Evolutionary conservation across 1,139 yeast genomes (phyloP), one percentile per base, ranked within the genome.

Genomic region (Ogataea hybrid): DNA sequence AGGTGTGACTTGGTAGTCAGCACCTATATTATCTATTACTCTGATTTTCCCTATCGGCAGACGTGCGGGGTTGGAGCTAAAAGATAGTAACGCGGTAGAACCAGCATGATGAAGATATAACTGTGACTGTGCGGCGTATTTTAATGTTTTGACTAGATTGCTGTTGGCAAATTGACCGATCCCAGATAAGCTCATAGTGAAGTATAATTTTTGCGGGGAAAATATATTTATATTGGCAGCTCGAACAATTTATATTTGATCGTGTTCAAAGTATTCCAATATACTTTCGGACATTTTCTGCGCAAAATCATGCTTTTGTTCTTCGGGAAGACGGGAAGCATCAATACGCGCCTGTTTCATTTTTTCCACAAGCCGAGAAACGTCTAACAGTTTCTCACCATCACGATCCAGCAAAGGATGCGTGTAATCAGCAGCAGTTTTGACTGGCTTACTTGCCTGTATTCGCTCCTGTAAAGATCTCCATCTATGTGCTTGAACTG

Each of bases 11-110:
- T 23, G 21, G 4, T 48, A 39, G 11, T 31, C 6, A 36, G 25
- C 5, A 43, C 47, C 39, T 28, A 35, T 9, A n/a, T 27, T 28
- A 28, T 39, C 14, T 15, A 7, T 22, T 28, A 14, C 10, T 12
- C 12, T 25, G 10, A 56, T 48, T 16, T 54, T 40, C 0, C 68
- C 68, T 12, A 67, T 47, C 5, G 60, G 57, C 3, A 54, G 25
- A 1, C 63, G 58, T 0, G 55, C 28, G 1, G 78, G 69, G 36
- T 66, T 54, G 21, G 62, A 46, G 0, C 71, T 65, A 39, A 72
- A 65, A 3, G 74, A 64, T 1, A 70, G 70, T 61, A 60, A 23
- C 61, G 64, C 44, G 23, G 44, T 14, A 43, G 44, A 3, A 70
- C 77, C 34, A 9, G 49, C 21, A 25, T 48, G 40, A 39, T 56